Evolutionary conservation across 1,139 yeast genomes (phyloP).

Genomic region (Kazachstania sp.): DNA sequence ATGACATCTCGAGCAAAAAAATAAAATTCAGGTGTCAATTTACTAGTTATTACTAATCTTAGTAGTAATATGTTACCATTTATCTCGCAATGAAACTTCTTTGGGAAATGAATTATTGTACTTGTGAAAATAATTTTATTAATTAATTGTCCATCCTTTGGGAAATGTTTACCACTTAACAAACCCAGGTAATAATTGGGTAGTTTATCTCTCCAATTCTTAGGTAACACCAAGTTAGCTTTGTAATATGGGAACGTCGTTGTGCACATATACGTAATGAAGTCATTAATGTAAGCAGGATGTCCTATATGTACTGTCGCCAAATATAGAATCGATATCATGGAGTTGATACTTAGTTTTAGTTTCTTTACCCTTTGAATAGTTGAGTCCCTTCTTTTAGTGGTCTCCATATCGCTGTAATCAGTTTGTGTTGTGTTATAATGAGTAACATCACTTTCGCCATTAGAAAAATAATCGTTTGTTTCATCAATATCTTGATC

Average conservation of each 20-base stretch:
- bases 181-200: conserved; percentile 27
- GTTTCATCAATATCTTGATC: conserved; percentile 4
- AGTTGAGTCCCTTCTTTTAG: background rate
- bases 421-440: background rate
- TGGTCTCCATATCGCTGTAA: background rate
- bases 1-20: conserved; percentile 14
- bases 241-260: conserved; percentile 23
- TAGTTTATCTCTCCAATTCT: conserved; percentile 20
- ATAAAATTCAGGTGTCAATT: conserved; percentile 25
- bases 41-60: conserved; percentile 13
- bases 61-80: conserved; percentile 16
- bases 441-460: conserved; percentile 29
- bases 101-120: conserved; percentile 11
- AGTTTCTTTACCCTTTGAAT: conserved; percentile 5
- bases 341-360: conserved; percentile 19
- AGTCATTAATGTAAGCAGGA: conserved; percentile 25
- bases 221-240: conserved; percentile 20
- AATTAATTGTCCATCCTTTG: conserved; percentile 18
- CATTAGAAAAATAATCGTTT: conserved; percentile 31
- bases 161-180: conserved; percentile 25
- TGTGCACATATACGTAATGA: conserved; percentile 21
- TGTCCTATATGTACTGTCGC: conserved; percentile 22
- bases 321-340: conserved; percentile 23
- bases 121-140: conserved; percentile 16
- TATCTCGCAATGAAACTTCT: conserved; percentile 10